phyloP scores from a whole-genome alignment of 495 filamentous ascomycete genomes.

The Podospora australis region DNA sequence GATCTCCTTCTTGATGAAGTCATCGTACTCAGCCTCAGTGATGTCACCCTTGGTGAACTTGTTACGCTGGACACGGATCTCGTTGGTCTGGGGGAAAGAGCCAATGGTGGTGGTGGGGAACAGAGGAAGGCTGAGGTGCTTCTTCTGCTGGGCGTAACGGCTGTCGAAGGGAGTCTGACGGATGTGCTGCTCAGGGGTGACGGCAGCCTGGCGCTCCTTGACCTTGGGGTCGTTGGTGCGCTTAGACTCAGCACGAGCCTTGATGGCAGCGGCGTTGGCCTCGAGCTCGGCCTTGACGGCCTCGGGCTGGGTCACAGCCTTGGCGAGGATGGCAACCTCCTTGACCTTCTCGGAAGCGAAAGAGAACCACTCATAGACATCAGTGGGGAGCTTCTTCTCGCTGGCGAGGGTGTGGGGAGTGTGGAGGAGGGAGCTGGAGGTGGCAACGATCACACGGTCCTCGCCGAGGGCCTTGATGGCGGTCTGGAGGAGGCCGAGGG shows the following conservation, averaged over 20 bases:
- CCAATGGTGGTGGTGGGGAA: constrained; percentile 99
- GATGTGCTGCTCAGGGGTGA: constrained; percentile 80
- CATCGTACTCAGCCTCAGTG: constrained; percentile 82
- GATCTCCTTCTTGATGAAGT: constrained; percentile 98
- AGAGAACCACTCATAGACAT: constrained; percentile 96
- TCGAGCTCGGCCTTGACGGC: constrained; percentile 79
- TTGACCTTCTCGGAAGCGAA: constrained; percentile 92
- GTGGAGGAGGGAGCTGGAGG: constrained; percentile 94
- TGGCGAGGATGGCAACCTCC: constrained; percentile 89
- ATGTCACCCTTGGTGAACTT: constrained; percentile 99
- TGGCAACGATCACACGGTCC: constrained; percentile 92
- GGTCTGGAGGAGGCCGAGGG: constrained; percentile 79
- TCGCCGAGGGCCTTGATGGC: constrained; percentile 90
- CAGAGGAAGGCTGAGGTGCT: constrained; percentile 80
- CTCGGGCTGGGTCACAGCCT: constrained; percentile 86
- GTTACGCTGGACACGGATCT: constrained; percentile 92
- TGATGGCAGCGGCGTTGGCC: constrained; percentile 87
- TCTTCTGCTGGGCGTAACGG: constrained; percentile 79
- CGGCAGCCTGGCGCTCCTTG: constrained; percentile 85
- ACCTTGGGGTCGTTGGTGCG: constrained; percentile 94
- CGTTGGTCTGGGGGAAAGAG: constrained; percentile 97
- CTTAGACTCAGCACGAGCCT: constrained; percentile 80
- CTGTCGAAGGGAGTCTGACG: constrained; percentile 80
- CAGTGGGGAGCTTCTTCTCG: constrained; percentile 91
- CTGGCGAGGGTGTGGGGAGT: constrained; percentile 93